Evolutionary conservation across 345 rosid genomes (phyloP).

Genomic region (Hibiscus mutabilis): DNA sequence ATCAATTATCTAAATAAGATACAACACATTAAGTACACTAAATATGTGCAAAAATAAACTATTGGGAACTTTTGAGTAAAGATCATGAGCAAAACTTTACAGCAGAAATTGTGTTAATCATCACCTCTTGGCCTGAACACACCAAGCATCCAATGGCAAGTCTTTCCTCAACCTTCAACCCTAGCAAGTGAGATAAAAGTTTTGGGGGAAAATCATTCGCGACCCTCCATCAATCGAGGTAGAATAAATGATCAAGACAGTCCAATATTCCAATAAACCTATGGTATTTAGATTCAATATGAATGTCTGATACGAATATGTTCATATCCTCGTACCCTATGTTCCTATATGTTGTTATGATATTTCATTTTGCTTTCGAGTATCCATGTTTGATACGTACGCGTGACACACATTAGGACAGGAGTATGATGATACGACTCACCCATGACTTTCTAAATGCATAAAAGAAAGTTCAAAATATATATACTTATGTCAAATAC

Average conservation of each 20-base stretch:
- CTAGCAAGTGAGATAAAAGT: slow-evolving; percentile 11
- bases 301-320: neutral
- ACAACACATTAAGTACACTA: neutral
- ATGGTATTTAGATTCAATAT: neutral
- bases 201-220: neutral
- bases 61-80: neutral
- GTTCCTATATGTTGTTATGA: neutral
- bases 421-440: neutral
- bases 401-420: neutral
- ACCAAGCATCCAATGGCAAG: neutral
- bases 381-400: neutral
- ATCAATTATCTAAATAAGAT: too few relatives aligned
- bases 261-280: neutral
- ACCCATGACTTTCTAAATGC: neutral
- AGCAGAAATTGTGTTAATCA: neutral
- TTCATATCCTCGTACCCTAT: neutral
- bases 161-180: slow-evolving; percentile 27
- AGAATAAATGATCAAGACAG: neutral
- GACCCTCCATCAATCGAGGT: neutral
- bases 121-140: neutral
- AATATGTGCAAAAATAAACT: neutral
- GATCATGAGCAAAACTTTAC: slow-evolving; percentile 15
- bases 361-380: neutral
- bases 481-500: neutral
- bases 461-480: neutral